phyloP scores from a whole-genome alignment of 2,329 filamentous ascomycete genomes.

The Venturiaceae sp. region DNA sequence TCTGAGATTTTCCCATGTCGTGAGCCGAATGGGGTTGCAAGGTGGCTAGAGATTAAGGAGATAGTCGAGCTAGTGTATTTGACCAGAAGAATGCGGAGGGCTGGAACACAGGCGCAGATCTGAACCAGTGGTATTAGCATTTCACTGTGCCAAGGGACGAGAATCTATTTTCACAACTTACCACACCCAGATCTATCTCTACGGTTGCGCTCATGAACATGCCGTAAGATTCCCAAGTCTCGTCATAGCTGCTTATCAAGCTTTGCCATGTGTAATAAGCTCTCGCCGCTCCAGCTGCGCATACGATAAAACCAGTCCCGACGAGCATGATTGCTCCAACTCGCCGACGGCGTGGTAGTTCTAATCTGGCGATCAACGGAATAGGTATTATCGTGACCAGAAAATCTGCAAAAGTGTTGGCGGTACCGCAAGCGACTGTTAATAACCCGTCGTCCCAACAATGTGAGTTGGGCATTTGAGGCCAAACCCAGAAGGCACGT shows the following conservation, averaged over 20 bases:
- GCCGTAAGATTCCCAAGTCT: conserved; percentile 34
- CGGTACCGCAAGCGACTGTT: conserved; percentile 28
- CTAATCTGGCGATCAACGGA: conserved; percentile 30
- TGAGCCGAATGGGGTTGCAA: neutral
- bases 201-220: conserved; percentile 35
- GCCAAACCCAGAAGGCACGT: conserved; percentile 31
- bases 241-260: conserved; percentile 31
- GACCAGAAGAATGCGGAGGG: conserved; percentile 1
- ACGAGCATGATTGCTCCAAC: conserved; percentile 28
- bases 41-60: neutral
- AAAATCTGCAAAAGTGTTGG: conserved; percentile 33
- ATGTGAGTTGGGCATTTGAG: conserved; percentile 19
- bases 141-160: neutral
- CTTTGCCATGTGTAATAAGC: conserved; percentile 35
- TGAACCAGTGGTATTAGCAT: neutral
- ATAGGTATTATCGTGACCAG: conserved; percentile 32
- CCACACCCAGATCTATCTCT: conserved; percentile 36
- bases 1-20: neutral
- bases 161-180: conserved; percentile 15
- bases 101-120: conserved; percentile 9
- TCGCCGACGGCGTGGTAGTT: conserved; percentile 32
- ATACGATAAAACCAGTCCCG: conserved; percentile 31
- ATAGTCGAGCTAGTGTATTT: neutral
- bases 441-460: conserved; percentile 31
- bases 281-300: conserved; percentile 28